Evolutionary conservation across 108 stramenopile genomes (phyloP).

Genomic region (Cyclotella baltica): DNA sequence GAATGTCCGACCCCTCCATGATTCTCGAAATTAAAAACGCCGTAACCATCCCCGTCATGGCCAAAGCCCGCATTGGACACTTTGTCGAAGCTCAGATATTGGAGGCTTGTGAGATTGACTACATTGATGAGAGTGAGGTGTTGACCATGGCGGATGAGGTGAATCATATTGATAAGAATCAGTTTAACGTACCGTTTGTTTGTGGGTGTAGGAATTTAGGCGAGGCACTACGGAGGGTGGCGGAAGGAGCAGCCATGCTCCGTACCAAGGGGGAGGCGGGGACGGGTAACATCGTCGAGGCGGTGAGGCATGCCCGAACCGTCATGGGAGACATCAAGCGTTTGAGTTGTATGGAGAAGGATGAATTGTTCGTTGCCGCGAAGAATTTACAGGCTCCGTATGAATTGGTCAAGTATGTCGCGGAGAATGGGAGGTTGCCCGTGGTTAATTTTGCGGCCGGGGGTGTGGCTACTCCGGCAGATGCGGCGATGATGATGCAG

Average conservation of each 20-base stretch:
- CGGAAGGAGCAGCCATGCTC: constrained; percentile 99
- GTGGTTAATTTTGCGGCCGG: constrained; percentile 99
- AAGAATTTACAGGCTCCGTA: constrained; percentile 96
- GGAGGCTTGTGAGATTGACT: constrained; percentile 98
- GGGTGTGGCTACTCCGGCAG: constrained; percentile 98
- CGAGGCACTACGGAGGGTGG: constrained; percentile 96
- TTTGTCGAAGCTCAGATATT: constrained; percentile 99
- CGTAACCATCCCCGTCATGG: constrained; percentile 99
- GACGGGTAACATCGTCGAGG: constrained; percentile 99
- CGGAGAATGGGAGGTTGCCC: constrained; percentile 92
- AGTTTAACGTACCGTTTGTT: constrained; percentile 98
- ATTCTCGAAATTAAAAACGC: constrained; percentile 98
- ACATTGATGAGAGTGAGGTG: constrained; percentile 99
- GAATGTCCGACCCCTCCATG: constrained; percentile 98
- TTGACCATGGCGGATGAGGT: constrained; percentile 99
- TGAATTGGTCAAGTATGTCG: constrained; percentile 92
- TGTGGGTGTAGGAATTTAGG: constrained; percentile 99
- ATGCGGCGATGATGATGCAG: constrained; percentile 99
- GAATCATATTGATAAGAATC: constrained; percentile 98
- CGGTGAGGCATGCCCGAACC: constrained; percentile 95
- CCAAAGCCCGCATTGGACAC: constrained; percentile 99
- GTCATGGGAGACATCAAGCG: constrained; percentile 90
- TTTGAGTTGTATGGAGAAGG: constrained; percentile 90
- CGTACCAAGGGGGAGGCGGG: constrained; percentile 99
- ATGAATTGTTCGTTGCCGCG: constrained; percentile 97